These are phyloP conservation scores for Sarcodon aspratus DNA, from an alignment of 768 basidiomycete genomes.

Conservation along the genomic window DNA sequence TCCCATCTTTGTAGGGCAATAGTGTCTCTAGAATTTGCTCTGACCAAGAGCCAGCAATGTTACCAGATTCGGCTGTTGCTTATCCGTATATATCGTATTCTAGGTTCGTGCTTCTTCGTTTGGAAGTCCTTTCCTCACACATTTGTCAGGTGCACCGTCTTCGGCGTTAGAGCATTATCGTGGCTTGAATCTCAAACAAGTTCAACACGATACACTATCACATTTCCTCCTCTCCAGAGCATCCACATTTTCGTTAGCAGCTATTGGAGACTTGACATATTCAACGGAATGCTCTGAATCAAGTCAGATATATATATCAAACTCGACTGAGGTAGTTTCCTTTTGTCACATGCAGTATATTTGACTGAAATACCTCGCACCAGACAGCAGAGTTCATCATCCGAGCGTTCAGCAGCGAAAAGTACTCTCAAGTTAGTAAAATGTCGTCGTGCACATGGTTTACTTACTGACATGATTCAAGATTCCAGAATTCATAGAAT, in stretches of 20 bases:
- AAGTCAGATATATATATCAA: conserved; percentile 71
- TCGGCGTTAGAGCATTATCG: conserved; percentile 73
- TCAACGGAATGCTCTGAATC: conserved; percentile 68
- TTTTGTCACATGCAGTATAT: neutral
- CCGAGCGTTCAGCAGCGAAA: conserved; percentile 68
- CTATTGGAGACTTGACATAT: conserved; percentile 66
- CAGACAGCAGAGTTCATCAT: conserved; percentile 76
- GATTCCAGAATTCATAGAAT: conserved; percentile 77
- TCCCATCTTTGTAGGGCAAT: conserved; percentile 53
- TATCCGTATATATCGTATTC: conserved; percentile 70
- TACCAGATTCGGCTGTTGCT: conserved; percentile 71
- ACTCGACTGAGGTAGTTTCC: conserved; percentile 56
- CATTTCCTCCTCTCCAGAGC: conserved; percentile 72
- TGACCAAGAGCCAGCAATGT: conserved; percentile 63
- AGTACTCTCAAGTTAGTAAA: conserved; percentile 61
- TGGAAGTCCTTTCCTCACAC: conserved; percentile 6
- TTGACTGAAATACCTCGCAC: conserved; percentile 1
- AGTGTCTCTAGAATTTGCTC: conserved; percentile 59
- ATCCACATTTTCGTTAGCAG: conserved; percentile 67
- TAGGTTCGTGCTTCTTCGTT: conserved; percentile 35
- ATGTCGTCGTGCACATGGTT: neutral
- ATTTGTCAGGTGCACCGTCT: conserved; percentile 50
- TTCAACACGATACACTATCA: conserved; percentile 84
- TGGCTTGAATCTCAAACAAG: conserved; percentile 66
- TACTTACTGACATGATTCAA: conserved; percentile 16